Percentiles rank a stretch among this genome's conserved stretches.
phyloP scores from a whole-genome alignment of 2,329 filamentous ascomycete genomes.

The Colletotrichum neosansevieriae region DNA sequence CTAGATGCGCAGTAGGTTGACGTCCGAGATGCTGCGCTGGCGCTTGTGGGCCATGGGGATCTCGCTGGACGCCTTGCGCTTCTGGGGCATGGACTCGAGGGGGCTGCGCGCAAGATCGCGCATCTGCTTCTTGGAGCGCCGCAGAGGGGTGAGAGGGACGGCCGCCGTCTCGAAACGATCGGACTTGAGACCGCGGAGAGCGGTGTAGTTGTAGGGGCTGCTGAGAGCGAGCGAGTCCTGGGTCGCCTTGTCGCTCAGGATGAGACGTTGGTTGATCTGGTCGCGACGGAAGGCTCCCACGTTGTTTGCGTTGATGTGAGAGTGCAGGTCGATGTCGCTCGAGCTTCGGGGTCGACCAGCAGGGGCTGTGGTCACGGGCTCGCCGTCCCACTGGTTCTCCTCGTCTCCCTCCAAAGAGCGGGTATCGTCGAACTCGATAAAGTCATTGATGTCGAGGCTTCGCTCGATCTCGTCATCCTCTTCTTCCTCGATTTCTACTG shows the following conservation, averaged over 20 bases:
- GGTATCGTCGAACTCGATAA: constrained; percentile 75
- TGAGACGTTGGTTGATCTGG: constrained; percentile 72
- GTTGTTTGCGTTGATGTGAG: constrained; percentile 74
- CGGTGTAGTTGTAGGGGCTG: constrained; percentile 69
- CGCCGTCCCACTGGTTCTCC: constrained; percentile 59
- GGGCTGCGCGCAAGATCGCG: constrained; percentile 62
- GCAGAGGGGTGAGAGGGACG: constrained; percentile 75
- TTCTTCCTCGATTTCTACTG: constrained; percentile 61
- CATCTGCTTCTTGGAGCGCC: constrained; percentile 66
- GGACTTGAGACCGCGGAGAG: constrained; percentile 72
- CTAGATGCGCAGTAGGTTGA: constrained; percentile 62
- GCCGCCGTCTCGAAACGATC: constrained; percentile 75
- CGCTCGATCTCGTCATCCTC: constrained; percentile 70
- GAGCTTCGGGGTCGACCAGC: constrained; percentile 59
- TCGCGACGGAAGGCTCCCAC: constrained; percentile 84
- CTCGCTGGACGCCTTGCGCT: constrained; percentile 67
- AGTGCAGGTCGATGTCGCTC: constrained; percentile 61
- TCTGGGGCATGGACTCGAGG: constrained; percentile 61
- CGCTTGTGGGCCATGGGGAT: constrained; percentile 62
- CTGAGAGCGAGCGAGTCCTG: constrained; percentile 73
- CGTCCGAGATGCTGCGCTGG: constrained; percentile 70
- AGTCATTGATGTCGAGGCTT: constrained; percentile 76
- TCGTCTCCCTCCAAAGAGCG: constrained; percentile 71
- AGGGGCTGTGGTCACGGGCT: constrained; percentile 65
- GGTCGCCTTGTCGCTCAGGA: constrained; percentile 70